Base-by-base conservation (phyloP, 495 filamentous ascomycete genomes). In the Xylaria castorea region DNA sequence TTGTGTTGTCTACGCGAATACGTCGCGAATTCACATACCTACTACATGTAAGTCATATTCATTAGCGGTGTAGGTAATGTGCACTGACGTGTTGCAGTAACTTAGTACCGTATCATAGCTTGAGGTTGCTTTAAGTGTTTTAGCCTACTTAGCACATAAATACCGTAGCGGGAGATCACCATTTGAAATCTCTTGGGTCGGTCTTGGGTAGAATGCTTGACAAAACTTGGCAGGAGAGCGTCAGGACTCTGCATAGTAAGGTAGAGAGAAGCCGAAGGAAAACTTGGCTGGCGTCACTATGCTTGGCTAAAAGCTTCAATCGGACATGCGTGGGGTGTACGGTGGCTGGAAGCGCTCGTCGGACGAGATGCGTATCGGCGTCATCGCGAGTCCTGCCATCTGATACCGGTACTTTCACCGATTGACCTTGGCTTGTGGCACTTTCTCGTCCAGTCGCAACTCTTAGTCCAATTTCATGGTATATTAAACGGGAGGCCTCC, bases 141-240 rank as follows among this genome's bases (percentile, higher is more conserved):
- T 20, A 22, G 34, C 14, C 16, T 22, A n/a, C n/a, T n/a, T n/a
- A 40, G 61, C 38, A 30, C 61, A 64, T 30, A 14, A 64, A n/a
- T 22, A n/a, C n/a, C n/a, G n/a, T n/a, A 11, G 38, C 38, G 38
- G 61, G 36, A 64, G 61, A 64, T 64, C 61, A 30, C 12, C 38
- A 40, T 64, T 40, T 34, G n/a, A 44, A 34, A 44, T 38, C 7
- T 38, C 20, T 20, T 61, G 58, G 18, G 18, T 5, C 5, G 18
- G 22, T 42, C 61, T 44, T 40, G 61, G 61, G 30, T n/a, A 9
- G 1, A 30, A 64, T 42, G 61, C 61, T 64, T 42, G 38, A 64
- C 22, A 44, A 42, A 64, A 40, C 61, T 64, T 64, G 61, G 61
- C 61, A 64, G 36, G 61, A 63, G 61, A 63, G 61, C 60, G 38